phyloP scores from a whole-genome alignment of 148 eudicot genomes.

The Amaranthus cruentus region DNA sequence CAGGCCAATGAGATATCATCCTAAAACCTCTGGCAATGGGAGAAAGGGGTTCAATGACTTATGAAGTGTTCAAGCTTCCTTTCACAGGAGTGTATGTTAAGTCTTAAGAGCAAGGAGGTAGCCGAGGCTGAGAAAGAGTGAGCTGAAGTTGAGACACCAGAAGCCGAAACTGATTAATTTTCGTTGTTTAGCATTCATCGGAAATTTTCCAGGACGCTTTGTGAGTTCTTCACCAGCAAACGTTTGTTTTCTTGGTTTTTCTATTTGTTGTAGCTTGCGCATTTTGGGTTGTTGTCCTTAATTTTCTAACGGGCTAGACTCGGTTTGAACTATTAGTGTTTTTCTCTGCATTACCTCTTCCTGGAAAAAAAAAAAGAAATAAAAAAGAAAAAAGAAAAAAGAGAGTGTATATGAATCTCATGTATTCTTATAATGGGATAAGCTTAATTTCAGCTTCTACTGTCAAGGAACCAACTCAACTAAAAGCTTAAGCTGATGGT shows the following conservation, averaged over 20 bases:
- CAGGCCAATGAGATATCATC: no score
- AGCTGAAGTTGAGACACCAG: slow-evolving; percentile 38
- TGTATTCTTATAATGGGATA: no score
- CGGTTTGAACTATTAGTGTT: slow-evolving; percentile 7
- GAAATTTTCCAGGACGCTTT: slow-evolving; percentile 6
- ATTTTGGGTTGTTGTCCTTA: slow-evolving; percentile 10
- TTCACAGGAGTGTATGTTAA: slow-evolving; percentile 87
- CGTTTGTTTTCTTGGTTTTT: background rate
- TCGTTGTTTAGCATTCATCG: background rate
- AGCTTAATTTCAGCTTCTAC: no score
- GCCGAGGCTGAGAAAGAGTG: slow-evolving; percentile 73
- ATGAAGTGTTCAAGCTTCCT: slow-evolving; percentile 1
- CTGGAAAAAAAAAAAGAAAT: no score
- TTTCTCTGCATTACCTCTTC: no score
- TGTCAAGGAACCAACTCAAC: no score
- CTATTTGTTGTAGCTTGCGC: slow-evolving; percentile 2
- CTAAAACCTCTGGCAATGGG: no score
- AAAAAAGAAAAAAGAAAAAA: no score
- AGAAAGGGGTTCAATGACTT: no score
- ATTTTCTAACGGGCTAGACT: slow-evolving; percentile 20
- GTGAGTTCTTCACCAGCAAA: slow-evolving; percentile 1
- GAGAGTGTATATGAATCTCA: no score
- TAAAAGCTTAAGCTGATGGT: no score
- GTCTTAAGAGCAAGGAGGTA: slow-evolving; percentile 76
- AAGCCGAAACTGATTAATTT: slow-evolving; percentile 36